Base-by-base conservation (phyloP, 1,284 basidiomycete species). In the Apiotrichum siamense region DNA sequence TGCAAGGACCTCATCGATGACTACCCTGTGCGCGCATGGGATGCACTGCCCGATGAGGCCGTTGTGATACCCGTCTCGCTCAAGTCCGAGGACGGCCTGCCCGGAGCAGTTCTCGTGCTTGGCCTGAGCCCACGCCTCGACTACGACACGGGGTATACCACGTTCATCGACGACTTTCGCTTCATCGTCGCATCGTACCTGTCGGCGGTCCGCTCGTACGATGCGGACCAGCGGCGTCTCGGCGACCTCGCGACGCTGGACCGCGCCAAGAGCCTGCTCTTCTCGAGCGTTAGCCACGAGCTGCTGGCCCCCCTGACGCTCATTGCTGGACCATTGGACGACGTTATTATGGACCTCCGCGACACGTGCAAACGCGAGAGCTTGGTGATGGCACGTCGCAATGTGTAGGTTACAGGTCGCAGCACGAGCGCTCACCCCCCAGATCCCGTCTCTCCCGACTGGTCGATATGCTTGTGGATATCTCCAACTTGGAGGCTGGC, bases 161-260 rank as follows among this genome's bases (percentile, higher is more conserved):
- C 3, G 3, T 73, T 69, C 55, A 57, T 67, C 29, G 61, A 46
- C 7, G 21, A 38, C 15, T 39, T 33, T 17, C 37, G 37, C 5
- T 24, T 32, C 35, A 37, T 47, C 15, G 31, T 47, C n/a, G 50
- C 52, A 13, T 45, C 57, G 3, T 56, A 50, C 23, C 45, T 66
- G 12, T 52, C 52, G 0, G 53, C 57, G 7, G 60, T 63, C 0
- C 50, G 62, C 39, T 61, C 58, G 1, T 58, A 63, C 37, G 61
- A 65, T 33, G 41, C 52, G 12, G 69, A 71, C 41, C 53, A 57
- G 17, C 52, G 61, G 23, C 63, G 71, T 11, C 64, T 73, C 0
- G 69, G 74, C 15, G 72, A 76, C 31, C 63, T 76, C 3, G 67
- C 73, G 7, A 61, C 63, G 1, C 55, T 77, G 17, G 75, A 76